phyloP scores from a whole-genome alignment of 2,329 filamentous ascomycete species.

The Colletotrichum sp. region DNA sequence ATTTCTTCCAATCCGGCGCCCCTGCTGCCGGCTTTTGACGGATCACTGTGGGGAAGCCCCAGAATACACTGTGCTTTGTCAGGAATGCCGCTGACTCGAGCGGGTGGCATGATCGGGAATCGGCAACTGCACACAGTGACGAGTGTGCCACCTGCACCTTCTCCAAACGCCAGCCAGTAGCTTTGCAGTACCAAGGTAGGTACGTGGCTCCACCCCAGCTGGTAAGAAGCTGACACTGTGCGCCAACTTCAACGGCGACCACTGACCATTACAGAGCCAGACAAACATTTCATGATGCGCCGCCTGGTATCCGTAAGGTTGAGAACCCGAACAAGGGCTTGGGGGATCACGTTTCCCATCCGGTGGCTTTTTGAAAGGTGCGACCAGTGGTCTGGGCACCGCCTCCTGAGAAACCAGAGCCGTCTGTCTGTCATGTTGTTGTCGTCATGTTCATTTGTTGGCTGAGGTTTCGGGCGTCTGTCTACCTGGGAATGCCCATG shows the following conservation, averaged over 20 bases:
- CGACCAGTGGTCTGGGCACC: neutral
- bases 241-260: neutral
- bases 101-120: neutral
- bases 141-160: neutral
- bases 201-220: neutral
- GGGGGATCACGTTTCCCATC: neutral
- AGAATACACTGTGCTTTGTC: slow-evolving; percentile 2
- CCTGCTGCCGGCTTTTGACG: neutral
- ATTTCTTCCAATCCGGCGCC: neutral
- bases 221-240: neutral
- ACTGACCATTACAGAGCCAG: neutral
- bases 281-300: neutral
- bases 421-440: neutral
- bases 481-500: neutral
- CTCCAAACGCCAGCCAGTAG: neutral
- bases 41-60: neutral
- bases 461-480: neutral
- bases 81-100: neutral
- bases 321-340: neutral
- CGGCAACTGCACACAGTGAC: neutral
- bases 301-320: neutral
- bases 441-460: neutral
- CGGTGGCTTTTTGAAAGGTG: neutral
- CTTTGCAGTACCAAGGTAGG: neutral
- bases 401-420: neutral